phyloP scores from a whole-genome alignment of 306 rosid species.

The Trifolium pratense region DNA sequence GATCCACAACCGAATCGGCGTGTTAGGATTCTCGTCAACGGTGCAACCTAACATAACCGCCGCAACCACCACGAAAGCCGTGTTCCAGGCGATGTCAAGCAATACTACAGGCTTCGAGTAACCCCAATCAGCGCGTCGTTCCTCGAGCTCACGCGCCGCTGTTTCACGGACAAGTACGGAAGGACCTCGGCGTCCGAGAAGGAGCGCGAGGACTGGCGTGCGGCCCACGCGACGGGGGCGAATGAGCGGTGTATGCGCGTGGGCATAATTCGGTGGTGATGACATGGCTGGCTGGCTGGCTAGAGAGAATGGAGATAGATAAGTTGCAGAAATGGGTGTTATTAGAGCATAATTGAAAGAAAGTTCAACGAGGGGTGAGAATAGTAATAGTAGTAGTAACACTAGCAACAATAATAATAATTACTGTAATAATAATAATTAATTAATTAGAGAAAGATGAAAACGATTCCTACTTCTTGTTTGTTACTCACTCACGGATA shows the following conservation, averaged over 20 bases:
- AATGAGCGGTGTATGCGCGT: conserved; percentile 71
- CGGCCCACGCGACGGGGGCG: conserved; percentile 56
- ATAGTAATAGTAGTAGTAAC: not conserved
- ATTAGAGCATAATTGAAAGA: not conserved
- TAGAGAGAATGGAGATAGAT: not conserved
- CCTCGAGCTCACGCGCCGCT: conserved; percentile 88
- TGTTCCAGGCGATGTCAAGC: conserved; percentile 84
- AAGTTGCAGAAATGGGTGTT: not conserved
- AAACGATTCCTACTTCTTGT: not conserved
- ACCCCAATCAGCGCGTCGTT: conserved; percentile 94
- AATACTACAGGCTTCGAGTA: conserved; percentile 95
- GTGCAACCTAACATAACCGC: conserved; percentile 62
- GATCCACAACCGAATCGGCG: conserved; percentile 88
- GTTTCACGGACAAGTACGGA: conserved; percentile 93
- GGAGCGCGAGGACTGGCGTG: conserved; percentile 64
- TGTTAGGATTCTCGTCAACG: conserved; percentile 58
- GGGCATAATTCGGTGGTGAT: conserved; percentile 44
- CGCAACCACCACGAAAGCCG: conserved; percentile 74
- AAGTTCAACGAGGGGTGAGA: not conserved
- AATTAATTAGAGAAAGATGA: not conserved
- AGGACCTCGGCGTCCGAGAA: conserved; percentile 77
- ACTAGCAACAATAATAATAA: too few relatives aligned
- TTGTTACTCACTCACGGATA: too few relatives aligned
- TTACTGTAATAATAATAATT: too few relatives aligned
- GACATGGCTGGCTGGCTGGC: conserved; percentile 50